Base-by-base conservation (phyloP, 352 stramenopile genomes). In the Globisporangium camurandrum region DNA sequence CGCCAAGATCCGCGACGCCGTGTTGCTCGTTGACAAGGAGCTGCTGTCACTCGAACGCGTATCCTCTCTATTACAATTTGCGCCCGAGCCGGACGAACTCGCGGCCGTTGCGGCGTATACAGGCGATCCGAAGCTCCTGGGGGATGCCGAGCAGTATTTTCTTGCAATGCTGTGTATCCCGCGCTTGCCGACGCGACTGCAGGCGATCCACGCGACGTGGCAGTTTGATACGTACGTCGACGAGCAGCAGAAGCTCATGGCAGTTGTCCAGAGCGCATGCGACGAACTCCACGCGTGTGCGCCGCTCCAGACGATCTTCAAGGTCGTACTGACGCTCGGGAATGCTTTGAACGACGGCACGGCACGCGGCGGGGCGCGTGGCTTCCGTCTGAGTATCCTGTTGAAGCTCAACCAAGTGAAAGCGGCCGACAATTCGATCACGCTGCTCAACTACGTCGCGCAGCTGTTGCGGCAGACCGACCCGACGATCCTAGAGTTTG, bases 291-390 rank as follows among this genome's bases (percentile, higher is more conserved):
- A 95, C 56, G 67, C 77, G 27, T 97, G 86, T 37, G 65, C 82
- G 7, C 87, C 86, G 39, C 61, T 98, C 12, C 76, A 88, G 44
- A 74, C 96, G 42, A 88, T 95, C 30, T 85, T 96, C 43, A 66
- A 76, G 17, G 66, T 95, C 2, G 80, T 96, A 17, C 36, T 96
- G 31, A 79, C 76, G 14, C 59, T 97, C 16, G 88, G 88, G 26
- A 97, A 97, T 53, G 84, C 86, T n/a, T 59, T 97, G 43, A 97
- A 97, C 49, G 86, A 89, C 50, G 81, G 81, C 33, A 92, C 81
- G 10, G 62, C 81, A 3, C 73, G 81, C n/a, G 87, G 88, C 33
- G 79, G 76, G 24, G 87, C 86, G 12, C 90, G 86, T 54, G 88
- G 87, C 2, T 97, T 96, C 67, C 77, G 79, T 11, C 54, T 96